phyloP scores from a whole-genome alignment of 2,329 filamentous ascomycete genomes.

The Fusarium equiseti region DNA sequence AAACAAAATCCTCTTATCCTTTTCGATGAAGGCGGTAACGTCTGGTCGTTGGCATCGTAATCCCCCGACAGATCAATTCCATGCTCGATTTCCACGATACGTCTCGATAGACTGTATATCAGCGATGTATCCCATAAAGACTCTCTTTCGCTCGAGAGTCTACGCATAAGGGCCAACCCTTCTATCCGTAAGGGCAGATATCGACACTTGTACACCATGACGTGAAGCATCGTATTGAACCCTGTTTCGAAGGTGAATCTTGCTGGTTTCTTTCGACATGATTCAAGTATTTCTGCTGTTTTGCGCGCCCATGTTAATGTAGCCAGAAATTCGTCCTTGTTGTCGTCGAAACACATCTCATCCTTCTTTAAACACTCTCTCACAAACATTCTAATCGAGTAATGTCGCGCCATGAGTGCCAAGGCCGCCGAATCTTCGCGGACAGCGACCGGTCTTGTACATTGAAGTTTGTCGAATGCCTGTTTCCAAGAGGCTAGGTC shows the following conservation, averaged over 20 bases:
- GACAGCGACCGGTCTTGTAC: background rate
- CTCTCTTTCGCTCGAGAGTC: conserved; percentile 50
- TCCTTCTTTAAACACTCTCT: conserved; percentile 45
- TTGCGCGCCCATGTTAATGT: conserved; percentile 48
- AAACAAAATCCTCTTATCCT: conserved; percentile 36
- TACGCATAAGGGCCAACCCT: conserved; percentile 51
- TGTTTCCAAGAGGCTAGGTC: conserved; percentile 49
- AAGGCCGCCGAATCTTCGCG: conserved; percentile 20
- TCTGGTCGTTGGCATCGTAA: background rate
- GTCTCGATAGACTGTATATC: conserved; percentile 50
- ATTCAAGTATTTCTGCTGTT: conserved; percentile 19
- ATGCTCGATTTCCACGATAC: conserved; percentile 57
- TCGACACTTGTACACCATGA: conserved; percentile 55
- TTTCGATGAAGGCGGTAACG: conserved; percentile 30
- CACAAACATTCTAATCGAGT: conserved; percentile 52
- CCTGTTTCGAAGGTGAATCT: conserved; percentile 59
- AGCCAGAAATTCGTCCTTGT: conserved; percentile 47
- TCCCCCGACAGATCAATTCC: conserved; percentile 45
- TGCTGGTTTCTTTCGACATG: background rate
- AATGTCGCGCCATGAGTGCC: conserved; percentile 50
- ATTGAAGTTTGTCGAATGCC: conserved; percentile 42
- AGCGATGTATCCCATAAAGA: conserved; percentile 53
- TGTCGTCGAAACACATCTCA: conserved; percentile 54
- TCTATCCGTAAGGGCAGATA: conserved; percentile 51
- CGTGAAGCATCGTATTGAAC: conserved; percentile 54